Evolutionary conservation across 306 rosid species (phyloP), one percentile per base, ranked within the genome.

Genomic region (Geum urbanum): DNA sequence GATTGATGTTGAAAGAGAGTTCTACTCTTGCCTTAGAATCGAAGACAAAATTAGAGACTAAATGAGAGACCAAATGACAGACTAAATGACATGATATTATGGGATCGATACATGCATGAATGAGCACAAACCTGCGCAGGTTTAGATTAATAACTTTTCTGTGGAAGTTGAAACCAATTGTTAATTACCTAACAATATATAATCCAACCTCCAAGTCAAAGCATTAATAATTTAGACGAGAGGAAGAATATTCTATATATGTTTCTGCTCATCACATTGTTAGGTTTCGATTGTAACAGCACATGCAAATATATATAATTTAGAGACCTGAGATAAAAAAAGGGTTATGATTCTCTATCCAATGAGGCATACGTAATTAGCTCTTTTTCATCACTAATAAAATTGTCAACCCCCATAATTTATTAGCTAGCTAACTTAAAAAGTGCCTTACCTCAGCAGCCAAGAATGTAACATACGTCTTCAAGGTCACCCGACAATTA

Each of bases 21-120:
- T 20, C 63, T 16, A 55, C 56, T 70, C 84, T 83, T 80, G 80
- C 72, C 86, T 83, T 66, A 22, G 70, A 24, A 24, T 24, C 27
- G 27, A 81, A 83, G 81, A 74, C 70, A 71, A 14, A 18, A 12
- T 2, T 9, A 24, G 18, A 57, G 63, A 57, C 18, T 27, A 27
- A 0, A 13, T 27, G 10, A 58, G 18, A 57, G 19, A 27, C 63
- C 63, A 32, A 58, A 14, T 14, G 46, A 43, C 10, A 43, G 46
- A 43, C 46, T 12, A 24, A 8, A 32, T 13, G 43, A 57, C 43
- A 53, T 1, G 18, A 12, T 10, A 12, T 27, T 15, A 58, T 32
- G 63, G 43, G 63, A 27, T 58, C 32, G 18, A 6, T 56, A 2
- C 37, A 32, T 32, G 37, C 37, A 32, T 32, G 9, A 55, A 55